phyloP scores from a whole-genome alignment of 768 basidiomycete genomes.

The Podaxis rugospora region DNA sequence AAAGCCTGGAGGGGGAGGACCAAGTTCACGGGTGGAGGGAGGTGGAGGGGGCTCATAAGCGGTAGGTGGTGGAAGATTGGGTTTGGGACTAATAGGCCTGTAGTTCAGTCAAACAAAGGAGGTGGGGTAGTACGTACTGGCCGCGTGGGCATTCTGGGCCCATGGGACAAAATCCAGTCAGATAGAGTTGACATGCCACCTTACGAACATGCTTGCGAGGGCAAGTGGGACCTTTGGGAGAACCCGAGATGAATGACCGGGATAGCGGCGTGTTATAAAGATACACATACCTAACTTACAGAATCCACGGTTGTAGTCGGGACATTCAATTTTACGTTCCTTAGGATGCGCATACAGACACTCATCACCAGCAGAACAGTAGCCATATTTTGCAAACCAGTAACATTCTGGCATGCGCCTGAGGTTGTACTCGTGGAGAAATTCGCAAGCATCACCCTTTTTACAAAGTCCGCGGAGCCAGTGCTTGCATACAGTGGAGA shows the following conservation, averaged over 20 bases:
- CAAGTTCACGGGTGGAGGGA: slow-evolving; percentile 72
- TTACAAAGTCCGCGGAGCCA: slow-evolving; percentile 98
- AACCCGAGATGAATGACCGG: slow-evolving; percentile 11
- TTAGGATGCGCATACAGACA: slow-evolving; percentile 96
- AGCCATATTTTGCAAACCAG: slow-evolving; percentile 98
- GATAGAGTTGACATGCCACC: slow-evolving; percentile 85
- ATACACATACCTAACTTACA: slow-evolving; percentile 79
- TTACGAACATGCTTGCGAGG: slow-evolving; percentile 91
- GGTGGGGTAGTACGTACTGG: slow-evolving; percentile 58
- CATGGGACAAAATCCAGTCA: slow-evolving; percentile 90
- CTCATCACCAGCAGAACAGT: slow-evolving; percentile 95
- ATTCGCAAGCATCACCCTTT: slow-evolving; percentile 97
- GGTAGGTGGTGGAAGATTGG: slow-evolving; percentile 59
- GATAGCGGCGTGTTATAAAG: background rate
- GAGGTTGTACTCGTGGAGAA: slow-evolving; percentile 98
- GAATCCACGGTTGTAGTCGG: slow-evolving; percentile 94
- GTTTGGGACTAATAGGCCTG: slow-evolving; percentile 60
- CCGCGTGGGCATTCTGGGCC: slow-evolving; percentile 85
- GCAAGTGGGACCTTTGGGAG: slow-evolving; percentile 68
- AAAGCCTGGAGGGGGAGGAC: slow-evolving; percentile 90
- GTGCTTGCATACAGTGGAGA: slow-evolving; percentile 96
- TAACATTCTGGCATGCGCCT: slow-evolving; percentile 98
- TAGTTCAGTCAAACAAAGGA: slow-evolving; percentile 11
- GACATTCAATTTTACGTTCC: slow-evolving; percentile 88
- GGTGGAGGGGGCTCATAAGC: slow-evolving; percentile 77